A percentile compares a stretch with the other conserved stretches of the same genome.
phyloP scores from a whole-genome alignment of 23 red algal genomes.

The Gracilariopsis chorda region DNA sequence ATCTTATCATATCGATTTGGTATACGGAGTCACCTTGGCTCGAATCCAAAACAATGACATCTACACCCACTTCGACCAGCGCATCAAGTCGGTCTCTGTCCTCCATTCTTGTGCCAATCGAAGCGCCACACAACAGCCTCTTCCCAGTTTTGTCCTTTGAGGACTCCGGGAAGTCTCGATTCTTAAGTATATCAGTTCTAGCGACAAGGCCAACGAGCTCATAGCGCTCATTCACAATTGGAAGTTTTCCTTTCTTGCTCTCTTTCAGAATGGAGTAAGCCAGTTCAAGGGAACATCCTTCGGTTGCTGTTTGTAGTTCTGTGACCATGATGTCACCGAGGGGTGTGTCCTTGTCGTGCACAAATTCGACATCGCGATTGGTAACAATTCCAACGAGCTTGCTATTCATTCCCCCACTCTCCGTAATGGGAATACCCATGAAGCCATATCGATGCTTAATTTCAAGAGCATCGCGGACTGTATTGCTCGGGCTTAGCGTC shows the following conservation, averaged over 20 bases:
- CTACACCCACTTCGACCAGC: slow-evolving; percentile 85
- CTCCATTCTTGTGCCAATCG: slow-evolving; percentile 89
- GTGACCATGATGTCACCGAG: slow-evolving; percentile 90
- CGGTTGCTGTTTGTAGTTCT: slow-evolving; percentile 89
- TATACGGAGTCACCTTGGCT: slow-evolving; percentile 98
- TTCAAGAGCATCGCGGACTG: slow-evolving; percentile 87
- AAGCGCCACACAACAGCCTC: slow-evolving; percentile 86
- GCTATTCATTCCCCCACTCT: slow-evolving; percentile 88
- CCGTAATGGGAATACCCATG: slow-evolving; percentile 96
- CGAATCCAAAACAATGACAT: slow-evolving; percentile 93
- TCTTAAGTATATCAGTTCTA: slow-evolving; percentile 95
- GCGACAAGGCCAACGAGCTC: slow-evolving; percentile 97
- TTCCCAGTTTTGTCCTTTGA: slow-evolving; percentile 82
- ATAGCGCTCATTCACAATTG: slow-evolving; percentile 81
- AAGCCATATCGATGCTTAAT: slow-evolving; percentile 97
- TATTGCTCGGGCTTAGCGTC: slow-evolving; percentile 80
- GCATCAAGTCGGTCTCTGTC: slow-evolving; percentile 92
- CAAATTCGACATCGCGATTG: slow-evolving; percentile 98
- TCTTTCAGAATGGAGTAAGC: slow-evolving; percentile 94
- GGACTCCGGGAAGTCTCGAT: slow-evolving; percentile 88
- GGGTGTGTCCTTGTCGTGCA: slow-evolving; percentile 70
- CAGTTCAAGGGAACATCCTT: slow-evolving; percentile 93
- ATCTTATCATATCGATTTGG: slow-evolving; percentile 93
- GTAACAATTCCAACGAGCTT: slow-evolving; percentile 96
- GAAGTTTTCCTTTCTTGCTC: slow-evolving; percentile 98